Percentiles rank a stretch among this genome's conserved stretches.
These are phyloP conservation scores for Tephrocybe rancida DNA, from an alignment of 768 basidiomycete genomes.

Conservation along the genomic window DNA sequence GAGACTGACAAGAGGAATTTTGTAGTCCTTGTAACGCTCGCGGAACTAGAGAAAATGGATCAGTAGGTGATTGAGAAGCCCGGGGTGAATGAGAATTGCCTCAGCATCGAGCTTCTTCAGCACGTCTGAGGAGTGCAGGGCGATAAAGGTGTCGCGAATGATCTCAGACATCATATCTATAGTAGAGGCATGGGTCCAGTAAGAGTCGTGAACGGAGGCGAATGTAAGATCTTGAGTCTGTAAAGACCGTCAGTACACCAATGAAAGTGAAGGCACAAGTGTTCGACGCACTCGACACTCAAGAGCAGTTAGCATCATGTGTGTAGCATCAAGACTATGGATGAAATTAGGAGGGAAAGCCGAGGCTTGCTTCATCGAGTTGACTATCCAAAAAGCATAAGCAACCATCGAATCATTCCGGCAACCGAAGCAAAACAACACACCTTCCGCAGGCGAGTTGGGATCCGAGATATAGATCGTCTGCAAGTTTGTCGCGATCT, in stretches of 20 bases:
- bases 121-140: conserved; percentile 87
- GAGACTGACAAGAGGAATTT: conserved; percentile 59
- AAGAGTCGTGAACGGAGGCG: conserved; percentile 97
- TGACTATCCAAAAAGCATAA: conserved; percentile 48
- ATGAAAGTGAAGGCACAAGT: neutral
- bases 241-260: conserved; percentile 1
- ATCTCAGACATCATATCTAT: conserved; percentile 88
- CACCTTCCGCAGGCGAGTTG: conserved; percentile 68
- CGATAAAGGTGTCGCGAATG: conserved; percentile 93
- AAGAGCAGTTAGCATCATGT: conserved; percentile 96
- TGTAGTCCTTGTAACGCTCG: conserved; percentile 75
- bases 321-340: conserved; percentile 95
- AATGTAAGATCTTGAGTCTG: conserved; percentile 80
- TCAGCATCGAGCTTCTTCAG: conserved; percentile 72
- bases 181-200: conserved; percentile 93
- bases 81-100: conserved; percentile 42
- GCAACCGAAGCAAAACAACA: conserved; percentile 9
- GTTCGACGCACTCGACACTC: conserved; percentile 72
- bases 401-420: neutral
- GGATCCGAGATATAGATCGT: conserved; percentile 92
- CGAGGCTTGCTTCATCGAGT: conserved; percentile 84
- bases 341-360: conserved; percentile 99
- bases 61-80: conserved; percentile 2
- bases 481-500: conserved; percentile 84
- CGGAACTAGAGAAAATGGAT: conserved; percentile 50